Evolutionary conservation across 371 early-diverging fungal species (phyloP), one percentile per base, ranked within the genome.

Genomic region (Coemansia sp.): DNA sequence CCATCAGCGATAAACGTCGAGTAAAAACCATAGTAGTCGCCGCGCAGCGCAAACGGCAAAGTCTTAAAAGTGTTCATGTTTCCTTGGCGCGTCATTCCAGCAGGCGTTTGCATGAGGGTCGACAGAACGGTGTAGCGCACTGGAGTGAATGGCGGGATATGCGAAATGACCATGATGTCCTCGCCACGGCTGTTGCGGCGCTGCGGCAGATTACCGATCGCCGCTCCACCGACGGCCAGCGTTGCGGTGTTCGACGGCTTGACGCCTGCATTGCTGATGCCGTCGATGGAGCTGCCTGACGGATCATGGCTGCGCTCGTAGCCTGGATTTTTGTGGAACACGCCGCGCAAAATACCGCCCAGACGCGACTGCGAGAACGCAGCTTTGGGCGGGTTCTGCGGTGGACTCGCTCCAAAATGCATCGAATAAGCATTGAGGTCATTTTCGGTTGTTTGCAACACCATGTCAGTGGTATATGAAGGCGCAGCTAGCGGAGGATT

Each of bases 1-100:
- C 81, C 80, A 21, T 80, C 72, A 14, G 80, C 80, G 28, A 80
- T 80, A 51, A 80, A 80, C 8, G 78, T 79, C 39, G 78, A 71
- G 50, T 79, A 79, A 57, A 79, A 79, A 16, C 79, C 79, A 20
- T 79, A 79, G 67, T 72, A 79, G 23, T 79, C 78, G 37, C 74
- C 77, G 21, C 79, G 79, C 60, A 79, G 37, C 3, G 79, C 79
- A 65, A 79, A 79, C 26, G 79, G 79, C 64, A 78, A 57, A 25
- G 68, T 67, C 56, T 77, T 70, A 54, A 78, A 78, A 2, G 79
- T 71, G 30, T 59, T 71, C n/a, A 75, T 71, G 52, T 78, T 78
- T 5, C 67, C 67, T 37, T 78, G 69, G 33, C 78, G 75, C 18
- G 51, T 58, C 64, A 78, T 44, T 2, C 79, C 78, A 1, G 79